Evolutionary conservation across 163 green algal species (phyloP).

Genomic region (Prototheca stagnorum): DNA sequence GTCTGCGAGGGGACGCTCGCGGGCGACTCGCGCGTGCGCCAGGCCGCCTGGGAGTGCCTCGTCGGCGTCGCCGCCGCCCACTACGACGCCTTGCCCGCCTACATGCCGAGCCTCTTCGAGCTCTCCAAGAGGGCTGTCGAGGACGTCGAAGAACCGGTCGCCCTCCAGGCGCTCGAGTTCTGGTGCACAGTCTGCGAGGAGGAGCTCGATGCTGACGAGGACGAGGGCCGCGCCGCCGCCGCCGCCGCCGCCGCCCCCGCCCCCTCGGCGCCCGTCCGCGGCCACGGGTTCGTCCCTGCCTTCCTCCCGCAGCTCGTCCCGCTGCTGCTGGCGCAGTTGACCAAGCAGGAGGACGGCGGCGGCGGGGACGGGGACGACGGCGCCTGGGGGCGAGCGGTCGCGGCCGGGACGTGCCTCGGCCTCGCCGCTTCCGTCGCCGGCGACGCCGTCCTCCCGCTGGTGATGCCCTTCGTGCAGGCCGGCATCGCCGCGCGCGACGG

Average conservation of each 20-base stretch:
- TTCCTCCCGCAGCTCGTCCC: conserved; percentile 68
- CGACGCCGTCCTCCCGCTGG: conserved; percentile 68
- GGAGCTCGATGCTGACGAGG: conserved; percentile 52
- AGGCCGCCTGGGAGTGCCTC: conserved; percentile 82
- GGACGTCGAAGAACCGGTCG: conserved; percentile 80
- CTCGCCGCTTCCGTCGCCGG: conserved; percentile 52
- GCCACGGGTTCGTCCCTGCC: conserved; percentile 69
- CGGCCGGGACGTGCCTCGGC: conserved; percentile 75
- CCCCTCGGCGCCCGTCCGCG: neutral
- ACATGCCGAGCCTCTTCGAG: conserved; percentile 82
- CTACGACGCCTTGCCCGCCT: conserved; percentile 76
- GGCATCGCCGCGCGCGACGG: conserved; percentile 9
- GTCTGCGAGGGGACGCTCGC: conserved; percentile 71
- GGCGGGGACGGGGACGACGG: conserved; percentile 59
- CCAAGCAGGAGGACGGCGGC: conserved; percentile 82
- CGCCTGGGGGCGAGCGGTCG: conserved; percentile 83
- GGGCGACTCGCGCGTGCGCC: conserved; percentile 32
- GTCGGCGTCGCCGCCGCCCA: conserved; percentile 72
- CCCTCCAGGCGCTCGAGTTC: conserved; percentile 92
- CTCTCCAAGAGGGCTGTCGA: conserved; percentile 66
- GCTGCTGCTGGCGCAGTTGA: conserved; percentile 86
- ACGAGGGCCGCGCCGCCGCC: neutral
- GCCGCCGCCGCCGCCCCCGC: neutral
- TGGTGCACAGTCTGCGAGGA: conserved; percentile 78
- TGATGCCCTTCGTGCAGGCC: conserved; percentile 62